These are phyloP conservation scores for Pholiota adiposa DNA, from an alignment of 1,284 basidiomycete genomes.

Conservation along the genomic window DNA sequence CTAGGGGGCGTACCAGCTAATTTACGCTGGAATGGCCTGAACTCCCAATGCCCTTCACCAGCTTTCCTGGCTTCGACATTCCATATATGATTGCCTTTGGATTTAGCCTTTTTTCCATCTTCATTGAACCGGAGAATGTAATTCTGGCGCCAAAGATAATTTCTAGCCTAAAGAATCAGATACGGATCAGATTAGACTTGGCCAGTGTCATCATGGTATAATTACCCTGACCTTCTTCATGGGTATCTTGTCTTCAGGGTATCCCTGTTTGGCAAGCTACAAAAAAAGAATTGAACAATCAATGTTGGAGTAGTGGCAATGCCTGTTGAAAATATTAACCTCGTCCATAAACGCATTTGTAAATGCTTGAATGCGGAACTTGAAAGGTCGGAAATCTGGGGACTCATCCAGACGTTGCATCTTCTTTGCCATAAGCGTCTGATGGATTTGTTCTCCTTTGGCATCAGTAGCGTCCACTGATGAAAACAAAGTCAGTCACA, in stretches of 20 bases:
- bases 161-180: slow-evolving; percentile 76
- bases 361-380: slow-evolving; percentile 98
- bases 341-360: slow-evolving; percentile 96
- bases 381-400: slow-evolving; percentile 97
- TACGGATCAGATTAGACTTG: slow-evolving; percentile 18
- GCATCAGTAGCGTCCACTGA: slow-evolving; percentile 90
- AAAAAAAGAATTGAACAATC: slow-evolving; percentile 19
- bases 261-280: slow-evolving; percentile 78
- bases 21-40: slow-evolving; percentile 89
- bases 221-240: slow-evolving; percentile 76
- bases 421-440: slow-evolving; percentile 98
- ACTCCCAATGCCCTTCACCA: slow-evolving; percentile 83
- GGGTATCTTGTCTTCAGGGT: slow-evolving; percentile 84
- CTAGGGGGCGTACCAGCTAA: slow-evolving; percentile 82
- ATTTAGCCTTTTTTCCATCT: slow-evolving; percentile 99
- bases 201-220: neutral
- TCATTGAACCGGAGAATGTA: slow-evolving; percentile 98
- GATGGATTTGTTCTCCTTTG: slow-evolving; percentile 97
- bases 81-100: slow-evolving; percentile 99
- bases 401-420: slow-evolving; percentile 97
- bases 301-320: too few relatives aligned
- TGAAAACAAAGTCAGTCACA: slow-evolving; percentile 7
- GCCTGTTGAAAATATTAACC: too few relatives aligned
- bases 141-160: slow-evolving; percentile 94
- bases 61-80: slow-evolving; percentile 93